Evolutionary conservation across 2,329 filamentous ascomycete genomes (phyloP).

Genomic region (Fusarium globosum): DNA sequence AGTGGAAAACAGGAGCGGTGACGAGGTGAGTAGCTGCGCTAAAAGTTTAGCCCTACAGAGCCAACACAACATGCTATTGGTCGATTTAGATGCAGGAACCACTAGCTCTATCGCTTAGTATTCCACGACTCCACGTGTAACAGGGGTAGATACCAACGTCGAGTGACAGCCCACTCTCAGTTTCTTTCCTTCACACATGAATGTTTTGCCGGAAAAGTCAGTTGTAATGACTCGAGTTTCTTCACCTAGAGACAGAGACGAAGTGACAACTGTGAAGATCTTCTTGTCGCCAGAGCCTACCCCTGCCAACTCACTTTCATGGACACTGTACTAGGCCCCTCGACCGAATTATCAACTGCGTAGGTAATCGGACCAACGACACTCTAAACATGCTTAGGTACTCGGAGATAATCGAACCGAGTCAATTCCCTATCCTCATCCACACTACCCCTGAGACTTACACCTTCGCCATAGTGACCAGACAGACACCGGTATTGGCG

Average conservation of each 20-base stretch:
- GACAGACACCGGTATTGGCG: neutral
- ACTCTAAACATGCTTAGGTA: neutral
- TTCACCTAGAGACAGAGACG: neutral
- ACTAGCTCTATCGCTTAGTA: slow-evolving; percentile 25
- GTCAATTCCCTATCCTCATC: neutral
- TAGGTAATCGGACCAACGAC: neutral
- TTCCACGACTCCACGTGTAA: slow-evolving; percentile 14
- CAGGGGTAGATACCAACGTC: slow-evolving; percentile 19
- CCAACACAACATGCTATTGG: slow-evolving; percentile 20
- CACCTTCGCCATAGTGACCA: neutral
- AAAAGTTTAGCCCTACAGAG: slow-evolving; percentile 28
- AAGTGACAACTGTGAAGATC: neutral
- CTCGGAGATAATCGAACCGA: slow-evolving; percentile 1
- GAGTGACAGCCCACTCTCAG: neutral
- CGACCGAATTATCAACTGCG: neutral
- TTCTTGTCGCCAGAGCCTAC: neutral
- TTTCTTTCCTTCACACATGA: neutral
- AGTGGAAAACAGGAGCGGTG: slow-evolving; percentile 18
- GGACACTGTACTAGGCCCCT: neutral
- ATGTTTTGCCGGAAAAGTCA: neutral
- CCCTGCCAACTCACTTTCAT: no score
- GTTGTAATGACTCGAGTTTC: neutral
- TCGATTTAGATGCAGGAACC: slow-evolving; percentile 9
- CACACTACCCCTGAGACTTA: neutral
- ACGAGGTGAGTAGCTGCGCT: neutral